Evolutionary conservation across 352 stramenopile genomes (phyloP).

Genomic region (Saprolegnia parasitica): DNA sequence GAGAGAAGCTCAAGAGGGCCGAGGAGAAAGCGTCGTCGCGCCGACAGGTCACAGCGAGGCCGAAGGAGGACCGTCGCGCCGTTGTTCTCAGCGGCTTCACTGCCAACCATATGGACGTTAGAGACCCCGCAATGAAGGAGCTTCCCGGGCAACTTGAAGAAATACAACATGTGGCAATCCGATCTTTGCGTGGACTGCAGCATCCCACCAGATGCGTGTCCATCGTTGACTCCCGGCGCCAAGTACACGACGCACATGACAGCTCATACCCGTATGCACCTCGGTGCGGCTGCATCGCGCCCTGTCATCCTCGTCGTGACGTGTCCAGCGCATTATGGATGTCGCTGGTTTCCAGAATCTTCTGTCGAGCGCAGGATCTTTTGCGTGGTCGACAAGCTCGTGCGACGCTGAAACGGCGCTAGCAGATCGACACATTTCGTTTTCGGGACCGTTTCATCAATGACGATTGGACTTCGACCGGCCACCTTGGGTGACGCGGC

Average conservation of each 20-base stretch:
- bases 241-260: too few relatives aligned
- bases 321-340: too few relatives aligned
- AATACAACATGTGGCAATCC: too few relatives aligned
- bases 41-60: not conserved
- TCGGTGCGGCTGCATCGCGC: too few relatives aligned
- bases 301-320: too few relatives aligned
- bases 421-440: too few relatives aligned
- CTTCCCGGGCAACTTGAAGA: not conserved
- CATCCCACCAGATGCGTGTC: not conserved
- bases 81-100: not conserved
- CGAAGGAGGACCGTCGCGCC: constrained; percentile 1
- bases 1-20: constrained; percentile 20
- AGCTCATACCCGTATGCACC: too few relatives aligned
- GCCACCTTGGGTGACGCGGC: not conserved
- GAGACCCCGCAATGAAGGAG: constrained; percentile 8
- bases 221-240: too few relatives aligned
- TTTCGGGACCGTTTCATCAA: not conserved
- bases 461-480: not conserved
- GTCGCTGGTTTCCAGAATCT: too few relatives aligned
- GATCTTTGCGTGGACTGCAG: not conserved
- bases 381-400: too few relatives aligned
- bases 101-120: constrained; percentile 10
- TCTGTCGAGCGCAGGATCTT: too few relatives aligned
- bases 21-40: not conserved
- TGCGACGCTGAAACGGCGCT: too few relatives aligned